Base-by-base conservation (phyloP, 2,329 filamentous ascomycete species). In the Colletotrichum sp. region DNA sequence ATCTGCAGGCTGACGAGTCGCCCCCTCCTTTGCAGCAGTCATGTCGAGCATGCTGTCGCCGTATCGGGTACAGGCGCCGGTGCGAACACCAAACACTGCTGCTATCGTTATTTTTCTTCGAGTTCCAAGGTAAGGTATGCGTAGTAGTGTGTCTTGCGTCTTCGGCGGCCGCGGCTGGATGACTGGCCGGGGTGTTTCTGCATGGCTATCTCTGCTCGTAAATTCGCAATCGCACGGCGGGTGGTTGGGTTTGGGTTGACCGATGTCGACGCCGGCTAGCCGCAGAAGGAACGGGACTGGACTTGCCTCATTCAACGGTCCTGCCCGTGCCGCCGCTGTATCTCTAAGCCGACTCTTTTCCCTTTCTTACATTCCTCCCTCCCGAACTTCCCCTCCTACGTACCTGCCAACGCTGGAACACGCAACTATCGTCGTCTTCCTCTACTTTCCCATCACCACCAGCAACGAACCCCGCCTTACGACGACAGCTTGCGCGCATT, bases 1-100 rank as follows among this genome's bases (percentile, higher is more conserved):
- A 76, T 76, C 74, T 69, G 60, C 74, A 62, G 15, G 71, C 74
- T 76, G 34, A 76, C 74, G 66, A 76, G 34, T 75, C 74, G 52
- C 70, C 66, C 66, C 71, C 30, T 52, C 66, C 71, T 36, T 55
- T 66, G 15, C 55, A 55, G 52, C 70, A 48, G 38, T 48, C 30
- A 75, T 76, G 26, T 74, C 65, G 60, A 72, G 55, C 70, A 60
- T 66, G 65, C 26, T 28, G 70, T 32, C 58, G 36, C 69, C 56
- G 58, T 48, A 73, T 75, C 70, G 64, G 70, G 73, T 69, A 60
- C 73, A n/a, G 73, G 58, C 71, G 34, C 60, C 66, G 48, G 32
- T 21, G 34, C 0, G 5, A 15, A 28, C 0, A 30, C 8, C 34
- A 36, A 36, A 36, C 34, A 36, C 34, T 38, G 28, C 30, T 32